phyloP scores from a whole-genome alignment of 176 grass and related monocot genomes.

The Oryza punctata region DNA sequence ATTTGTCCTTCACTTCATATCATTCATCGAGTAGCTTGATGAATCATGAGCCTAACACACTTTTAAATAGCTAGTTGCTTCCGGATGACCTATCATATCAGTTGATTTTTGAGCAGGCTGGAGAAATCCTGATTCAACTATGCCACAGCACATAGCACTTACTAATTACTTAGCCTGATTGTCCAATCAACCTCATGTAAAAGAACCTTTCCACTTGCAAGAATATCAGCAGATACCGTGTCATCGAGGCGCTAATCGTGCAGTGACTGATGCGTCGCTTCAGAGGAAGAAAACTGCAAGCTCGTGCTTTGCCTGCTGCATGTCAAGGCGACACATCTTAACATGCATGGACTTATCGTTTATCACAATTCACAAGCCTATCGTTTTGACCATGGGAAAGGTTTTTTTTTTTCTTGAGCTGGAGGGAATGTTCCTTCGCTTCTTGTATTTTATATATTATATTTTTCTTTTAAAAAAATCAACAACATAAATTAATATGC shows the following conservation, averaged over 20 bases:
- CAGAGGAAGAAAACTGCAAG: background rate
- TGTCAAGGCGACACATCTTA: background rate
- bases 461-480: too few species aligned
- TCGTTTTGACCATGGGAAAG: background rate
- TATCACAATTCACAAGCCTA: background rate
- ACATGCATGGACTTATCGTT: background rate
- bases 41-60: background rate
- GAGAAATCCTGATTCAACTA: background rate
- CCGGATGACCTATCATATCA: background rate
- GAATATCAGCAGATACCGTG: background rate
- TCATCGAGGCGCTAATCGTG: background rate
- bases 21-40: background rate
- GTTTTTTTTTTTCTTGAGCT: too few species aligned
- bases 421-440: too few species aligned
- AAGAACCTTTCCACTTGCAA: background rate
- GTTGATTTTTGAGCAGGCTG: background rate
- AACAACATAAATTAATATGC: too few species aligned
- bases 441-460: too few species aligned
- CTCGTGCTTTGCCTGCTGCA: background rate
- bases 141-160: background rate
- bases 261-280: background rate
- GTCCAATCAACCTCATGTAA: background rate
- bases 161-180: background rate
- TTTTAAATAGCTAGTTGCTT: background rate
- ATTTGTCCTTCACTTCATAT: background rate